Conservation (phyloP, 306 rosid genomes). For the Quercus ilex region DNA sequence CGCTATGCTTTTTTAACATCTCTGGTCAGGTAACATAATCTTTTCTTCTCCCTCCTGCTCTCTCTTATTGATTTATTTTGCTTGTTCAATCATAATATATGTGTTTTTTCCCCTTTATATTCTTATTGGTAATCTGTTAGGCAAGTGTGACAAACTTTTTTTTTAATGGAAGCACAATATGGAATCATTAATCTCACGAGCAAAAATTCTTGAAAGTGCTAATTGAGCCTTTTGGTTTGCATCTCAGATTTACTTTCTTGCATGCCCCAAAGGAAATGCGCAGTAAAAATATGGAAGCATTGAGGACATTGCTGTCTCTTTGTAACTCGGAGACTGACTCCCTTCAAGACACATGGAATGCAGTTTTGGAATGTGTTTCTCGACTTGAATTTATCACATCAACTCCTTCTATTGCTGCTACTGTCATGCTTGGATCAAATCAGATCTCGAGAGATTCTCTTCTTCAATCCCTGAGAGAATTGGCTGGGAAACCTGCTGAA, state of each 20-base stretch:
- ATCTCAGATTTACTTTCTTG: slow-evolving; percentile 89
- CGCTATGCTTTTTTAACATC: slow-evolving; percentile 99
- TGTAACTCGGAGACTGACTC: slow-evolving; percentile 78
- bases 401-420: slow-evolving; percentile 77
- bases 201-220: slow-evolving; percentile 10
- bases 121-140: slow-evolving; percentile 10
- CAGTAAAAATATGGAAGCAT: slow-evolving; percentile 94
- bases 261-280: slow-evolving; percentile 99
- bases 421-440: slow-evolving; percentile 96
- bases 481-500: slow-evolving; percentile 95
- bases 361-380: slow-evolving; percentile 95
- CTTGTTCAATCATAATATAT: background rate
- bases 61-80: background rate
- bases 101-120: background rate
- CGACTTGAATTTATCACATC: slow-evolving; percentile 88
- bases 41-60: background rate
- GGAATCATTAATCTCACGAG: slow-evolving; percentile 14
- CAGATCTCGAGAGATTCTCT: slow-evolving; percentile 95
- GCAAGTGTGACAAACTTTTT: background rate
- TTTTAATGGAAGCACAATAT: slow-evolving; percentile 9
- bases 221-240: slow-evolving; percentile 34
- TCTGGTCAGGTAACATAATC: slow-evolving; percentile 67
- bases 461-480: slow-evolving; percentile 86
- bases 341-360: slow-evolving; percentile 99
- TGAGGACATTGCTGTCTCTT: slow-evolving; percentile 70